phyloP scores from a whole-genome alignment of 345 rosid species.

The Populus deltoides region DNA sequence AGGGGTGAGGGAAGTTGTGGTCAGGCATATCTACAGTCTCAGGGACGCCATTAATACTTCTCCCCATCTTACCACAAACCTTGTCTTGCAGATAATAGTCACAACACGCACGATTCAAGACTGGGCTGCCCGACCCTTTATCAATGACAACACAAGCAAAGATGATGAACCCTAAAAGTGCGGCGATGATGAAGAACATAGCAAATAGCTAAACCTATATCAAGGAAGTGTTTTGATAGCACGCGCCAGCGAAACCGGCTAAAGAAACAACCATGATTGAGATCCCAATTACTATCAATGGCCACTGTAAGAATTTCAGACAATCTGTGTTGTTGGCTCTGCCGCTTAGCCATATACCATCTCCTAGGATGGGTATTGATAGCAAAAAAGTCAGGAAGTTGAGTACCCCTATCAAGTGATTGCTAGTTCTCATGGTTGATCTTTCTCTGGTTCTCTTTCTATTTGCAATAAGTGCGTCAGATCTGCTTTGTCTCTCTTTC shows the following conservation, averaged over 20 bases:
- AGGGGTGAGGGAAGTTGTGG: not conserved
- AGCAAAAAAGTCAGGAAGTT: too few relatives aligned
- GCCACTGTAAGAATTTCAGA: conserved; percentile 88
- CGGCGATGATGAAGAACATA: conserved; percentile 80
- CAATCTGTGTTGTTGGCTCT: conserved; percentile 91
- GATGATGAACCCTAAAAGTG: conserved; percentile 77
- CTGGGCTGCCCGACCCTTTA: too few relatives aligned
- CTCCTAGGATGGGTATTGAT: conserved; percentile 79
- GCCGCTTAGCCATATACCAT: conserved; percentile 95
- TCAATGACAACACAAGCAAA: conserved; percentile 12
- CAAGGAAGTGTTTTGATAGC: conserved; percentile 73
- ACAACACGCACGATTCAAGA: too few relatives aligned
- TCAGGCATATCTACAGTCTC: conserved; percentile 71
- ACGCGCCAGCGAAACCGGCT: conserved; percentile 86
- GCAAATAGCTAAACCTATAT: conserved; percentile 73
- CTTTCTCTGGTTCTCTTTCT: not conserved
- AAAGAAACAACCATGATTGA: conserved; percentile 74
- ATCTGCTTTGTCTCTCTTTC: not conserved
- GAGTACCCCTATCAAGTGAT: conserved; percentile 74
- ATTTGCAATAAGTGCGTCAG: not conserved
- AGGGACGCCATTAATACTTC: conserved; percentile 51
- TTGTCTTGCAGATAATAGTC: not conserved
- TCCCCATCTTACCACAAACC: conserved; percentile 59
- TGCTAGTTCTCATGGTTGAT: conserved; percentile 62
- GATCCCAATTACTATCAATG: conserved; percentile 73